Evolutionary conservation across 1,284 basidiomycete species (phyloP), one percentile per base, ranked within the genome.

Genomic region (Ustilago trichophora): DNA sequence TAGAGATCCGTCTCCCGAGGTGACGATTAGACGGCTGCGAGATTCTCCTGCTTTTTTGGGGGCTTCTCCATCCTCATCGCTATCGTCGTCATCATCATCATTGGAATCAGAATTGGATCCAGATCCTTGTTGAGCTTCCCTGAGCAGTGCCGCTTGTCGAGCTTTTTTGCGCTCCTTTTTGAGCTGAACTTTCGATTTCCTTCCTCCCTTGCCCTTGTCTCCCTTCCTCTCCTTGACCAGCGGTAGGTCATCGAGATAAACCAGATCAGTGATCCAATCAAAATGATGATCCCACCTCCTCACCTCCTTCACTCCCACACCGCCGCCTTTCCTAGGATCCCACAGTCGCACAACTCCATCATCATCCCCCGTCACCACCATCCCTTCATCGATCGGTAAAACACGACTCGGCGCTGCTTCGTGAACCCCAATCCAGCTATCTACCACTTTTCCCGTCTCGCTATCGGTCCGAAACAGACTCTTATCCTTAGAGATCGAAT

Each of bases 271-370:
- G 53, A 98, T 95, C 82, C 93, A 97, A 83, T 97, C 93, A 78
- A 90, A 93, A 78, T 98, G 94, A 54, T 97, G 93, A 11, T 85
- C 87, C 80, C 93, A 93, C 13, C 85, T 83, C 31, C 89, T 85
- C 18, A 90, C 83, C 6, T 70, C 49, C 21, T 53, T 56, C 11
- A 41, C 31, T 8, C 50, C 46, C 8, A 8, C 24, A 6, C 58
- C 57, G 11, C 44, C 48, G 0, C 56, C 51, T 73, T 87, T 86
- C 43, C 93, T 85, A 18, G 90, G 87, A 81, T 97, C 93, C 93
- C 93, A 97, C 24, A 97, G 85, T 85, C 94, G 93, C 77, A 97
- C 88, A 4, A 93, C 88, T 32, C 94, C 93, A 55, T 95, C 92
- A 79, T 97, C 94, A 76, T 96, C 94, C n/a, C 93, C 94, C 3